phyloP scores from a whole-genome alignment of 1,284 basidiomycete genomes.

The Moesziomyces parantarcticus region DNA sequence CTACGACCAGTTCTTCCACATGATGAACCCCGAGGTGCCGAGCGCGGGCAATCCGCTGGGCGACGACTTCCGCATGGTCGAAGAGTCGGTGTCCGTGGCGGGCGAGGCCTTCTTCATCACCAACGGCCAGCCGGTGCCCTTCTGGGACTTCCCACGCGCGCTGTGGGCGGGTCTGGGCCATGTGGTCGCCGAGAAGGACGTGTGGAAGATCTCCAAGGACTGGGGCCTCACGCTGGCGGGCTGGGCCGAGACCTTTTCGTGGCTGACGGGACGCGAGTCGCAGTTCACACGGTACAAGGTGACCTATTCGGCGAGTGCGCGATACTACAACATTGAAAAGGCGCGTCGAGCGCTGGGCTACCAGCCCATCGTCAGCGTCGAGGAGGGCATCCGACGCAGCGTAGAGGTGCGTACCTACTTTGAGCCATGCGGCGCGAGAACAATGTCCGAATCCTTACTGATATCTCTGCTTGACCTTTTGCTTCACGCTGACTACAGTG shows the following conservation, averaged over 20 bases:
- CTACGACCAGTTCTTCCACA: constrained; percentile 72
- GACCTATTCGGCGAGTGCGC: constrained; percentile 73
- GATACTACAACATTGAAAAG: constrained; percentile 96
- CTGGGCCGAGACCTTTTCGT: constrained; percentile 78
- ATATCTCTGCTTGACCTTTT: too few species aligned
- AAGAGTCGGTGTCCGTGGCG: constrained; percentile 76
- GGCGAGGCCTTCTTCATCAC: constrained; percentile 98
- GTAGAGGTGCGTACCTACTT: constrained; percentile 72
- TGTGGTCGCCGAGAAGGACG: constrained; percentile 38
- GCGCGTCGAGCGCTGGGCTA: constrained; percentile 91
- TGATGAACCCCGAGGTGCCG: constrained; percentile 52
- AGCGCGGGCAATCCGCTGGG: constrained; percentile 53
- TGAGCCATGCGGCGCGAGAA: too few species aligned
- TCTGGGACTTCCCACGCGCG: constrained; percentile 91
- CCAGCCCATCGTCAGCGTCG: constrained; percentile 86
- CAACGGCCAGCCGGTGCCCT: constrained; percentile 93
- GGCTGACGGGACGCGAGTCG: constrained; percentile 82
- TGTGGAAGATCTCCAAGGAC: constrained; percentile 56
- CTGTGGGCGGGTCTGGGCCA: constrained; percentile 77
- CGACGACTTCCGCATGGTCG: constrained; percentile 69
- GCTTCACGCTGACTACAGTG: constrained; percentile 20
- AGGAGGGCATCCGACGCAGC: constrained; percentile 85
- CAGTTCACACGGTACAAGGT: constrained; percentile 90
- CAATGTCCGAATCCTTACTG: too few species aligned
- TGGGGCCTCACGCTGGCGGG: constrained; percentile 54